Base-by-base conservation (phyloP, 306 rosid genomes). In the Ormosia emarginata region DNA sequence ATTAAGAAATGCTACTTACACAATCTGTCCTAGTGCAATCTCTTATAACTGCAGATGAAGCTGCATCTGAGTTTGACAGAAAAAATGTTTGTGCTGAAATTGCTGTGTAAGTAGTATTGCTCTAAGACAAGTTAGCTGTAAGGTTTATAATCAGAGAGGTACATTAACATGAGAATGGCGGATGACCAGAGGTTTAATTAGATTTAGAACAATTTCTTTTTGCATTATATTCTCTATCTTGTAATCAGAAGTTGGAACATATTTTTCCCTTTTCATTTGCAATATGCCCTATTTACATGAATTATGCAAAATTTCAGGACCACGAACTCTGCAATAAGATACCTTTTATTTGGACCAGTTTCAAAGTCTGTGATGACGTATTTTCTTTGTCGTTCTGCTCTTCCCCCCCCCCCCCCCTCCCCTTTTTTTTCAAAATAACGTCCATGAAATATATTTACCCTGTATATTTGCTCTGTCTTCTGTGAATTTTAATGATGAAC, bases 231-330 rank as follows among this genome's bases (percentile, higher is more conserved):
- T 64, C 53, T 30, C 2, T 55, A 41, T 66, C 67, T 8, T 73
- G 14, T 61, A 37, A 41, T 49, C 37, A 32, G 7, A 74, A 58
- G 56, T 53, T 55, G 61, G 61, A 65, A 55, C 33, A 50, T 63
- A 30, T 40, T 18, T 17, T 62, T 79, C 65, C 33, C 18, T 80
- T 59, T 80, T 63, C 46, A 40, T 30, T 81, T 74, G 69, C 70
- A 66, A 18, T 5, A 32, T 18, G 30, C 36, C 59, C 10, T 13
- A 73, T 65, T 13, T 2, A 53, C 66, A 34, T 46, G 32, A 47
- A 13, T 44, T 36, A 67, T 14, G 77, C 43, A 77, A 43, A 43
- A 0, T 57, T 67, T 75, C 33, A 29, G 13, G 44, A 46, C 71
- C 46, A 17, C 59, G 36, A 67, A 17, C 74, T 32, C 58, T 75